Base-by-base conservation (phyloP, 2,329 filamentous ascomycete species). In the Calonectria montana region DNA sequence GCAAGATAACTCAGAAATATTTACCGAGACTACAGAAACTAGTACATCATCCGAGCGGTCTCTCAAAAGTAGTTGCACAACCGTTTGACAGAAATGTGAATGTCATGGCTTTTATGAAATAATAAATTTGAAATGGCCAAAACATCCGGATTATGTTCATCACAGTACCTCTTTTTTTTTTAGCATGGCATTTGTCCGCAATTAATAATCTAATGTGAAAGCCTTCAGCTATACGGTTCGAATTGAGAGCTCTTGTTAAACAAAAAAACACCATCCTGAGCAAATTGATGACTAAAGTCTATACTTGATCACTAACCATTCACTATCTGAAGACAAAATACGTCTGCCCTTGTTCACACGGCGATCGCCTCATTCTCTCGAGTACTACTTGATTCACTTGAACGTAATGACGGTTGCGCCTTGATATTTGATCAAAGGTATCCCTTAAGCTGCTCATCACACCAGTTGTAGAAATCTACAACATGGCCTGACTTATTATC, bases 381-480 rank as follows among this genome's bases (percentile, higher is more conserved):
- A 15, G 25, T 21, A 23, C 21, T 18, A 12, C 13, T 27, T 15
- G 23, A 27, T 39, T 8, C 8, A 27, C 39, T 37, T 59, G 18
- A 39, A 16, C 13, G 10, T 12, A 12, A 35, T 35, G n/a, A 23
- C 21, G 8, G 3, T 59, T 37, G 13, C 12, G 23, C 18, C n/a
- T 15, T 9, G 10, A 59, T 18, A 2, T 9, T 7, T 7, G 23
- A 29, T 45, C 39, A 62, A n/a, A 62, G 15, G 16, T 65, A 43
- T 2, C 39, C 47, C 15, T 48, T 39, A 31, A 64, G 27, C 23
- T 71, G 69, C 45, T 68, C 47, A 8, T 71, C 69, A 27, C 65
- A 68, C 64, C 45, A 64, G 15, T 43, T 27, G 29, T 57, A 71
- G 27, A 67, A 71, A 16, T 63, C 68, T 9, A 63, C 37, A 18